Conservation (phyloP, 2,329 filamentous ascomycete genomes). For the Chaetomium sp. region DNA sequence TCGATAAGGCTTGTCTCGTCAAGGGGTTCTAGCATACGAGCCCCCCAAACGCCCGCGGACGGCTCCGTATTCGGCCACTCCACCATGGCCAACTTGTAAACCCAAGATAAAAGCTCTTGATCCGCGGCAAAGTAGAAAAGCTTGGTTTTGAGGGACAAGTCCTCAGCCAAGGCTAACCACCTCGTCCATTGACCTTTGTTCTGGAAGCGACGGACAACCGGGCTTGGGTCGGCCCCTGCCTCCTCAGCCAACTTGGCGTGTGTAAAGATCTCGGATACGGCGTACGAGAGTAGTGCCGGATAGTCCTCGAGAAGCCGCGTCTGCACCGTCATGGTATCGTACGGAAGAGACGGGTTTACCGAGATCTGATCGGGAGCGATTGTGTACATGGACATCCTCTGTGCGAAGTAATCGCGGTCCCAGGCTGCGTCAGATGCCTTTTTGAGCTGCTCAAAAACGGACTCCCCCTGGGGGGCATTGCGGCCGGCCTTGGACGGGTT, state of each 20-base stretch:
- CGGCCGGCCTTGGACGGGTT: not conserved
- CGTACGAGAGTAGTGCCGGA: not conserved
- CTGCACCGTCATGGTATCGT: not conserved
- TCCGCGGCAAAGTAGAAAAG: not conserved
- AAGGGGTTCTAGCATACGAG: not conserved
- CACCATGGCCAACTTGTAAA: not conserved
- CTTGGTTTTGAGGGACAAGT: not conserved
- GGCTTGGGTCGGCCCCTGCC: not conserved
- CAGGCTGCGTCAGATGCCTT: not conserved
- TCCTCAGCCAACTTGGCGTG: not conserved
- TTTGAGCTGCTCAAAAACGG: not conserved
- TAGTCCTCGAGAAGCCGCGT: not conserved
- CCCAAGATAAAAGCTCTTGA: not conserved
- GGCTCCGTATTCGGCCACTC: no score
- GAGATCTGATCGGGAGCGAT: not conserved
- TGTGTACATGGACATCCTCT: not conserved
- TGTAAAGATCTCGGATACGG: not conserved
- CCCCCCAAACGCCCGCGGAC: no score
- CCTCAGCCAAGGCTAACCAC: not conserved
- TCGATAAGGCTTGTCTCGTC: not conserved
- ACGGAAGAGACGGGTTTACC: not conserved
- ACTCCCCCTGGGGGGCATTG: not conserved
- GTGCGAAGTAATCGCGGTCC: not conserved
- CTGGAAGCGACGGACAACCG: not conserved
- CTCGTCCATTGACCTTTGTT: not conserved